A percentile compares a stretch with the other conserved stretches of the same genome.
Evolutionary conservation across 257 asterid species (phyloP).

Genomic region (Craterostigma plantagineum): DNA sequence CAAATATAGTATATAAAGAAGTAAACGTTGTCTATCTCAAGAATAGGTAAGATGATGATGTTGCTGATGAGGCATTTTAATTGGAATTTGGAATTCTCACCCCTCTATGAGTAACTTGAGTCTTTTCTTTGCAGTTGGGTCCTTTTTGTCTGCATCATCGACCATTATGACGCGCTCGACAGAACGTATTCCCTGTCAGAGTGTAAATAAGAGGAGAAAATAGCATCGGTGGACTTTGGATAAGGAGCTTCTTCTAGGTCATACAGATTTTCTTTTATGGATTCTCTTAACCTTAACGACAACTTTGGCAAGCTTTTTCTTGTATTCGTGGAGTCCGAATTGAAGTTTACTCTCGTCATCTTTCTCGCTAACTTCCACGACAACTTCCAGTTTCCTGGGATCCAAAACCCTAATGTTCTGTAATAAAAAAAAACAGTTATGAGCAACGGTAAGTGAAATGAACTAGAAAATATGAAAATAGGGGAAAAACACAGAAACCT

Average conservation of each 20-base stretch:
- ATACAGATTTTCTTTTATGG: constrained; percentile 9
- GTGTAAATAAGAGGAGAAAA: too few species aligned
- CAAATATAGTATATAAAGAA: background rate
- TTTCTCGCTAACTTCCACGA: too few species aligned
- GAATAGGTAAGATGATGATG: too few species aligned
- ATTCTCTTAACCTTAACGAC: constrained; percentile 89
- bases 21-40: too few species aligned
- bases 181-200: constrained; percentile 58
- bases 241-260: constrained; percentile 6
- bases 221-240: background rate
- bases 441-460: background rate
- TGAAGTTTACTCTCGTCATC: constrained; percentile 39
- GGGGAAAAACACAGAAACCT: constrained; percentile 11
- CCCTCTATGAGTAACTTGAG: constrained; percentile 80
- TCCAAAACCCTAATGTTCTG: constrained; percentile 50
- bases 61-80: background rate
- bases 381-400: constrained; percentile 40
- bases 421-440: constrained; percentile 10
- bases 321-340: constrained; percentile 46
- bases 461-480: background rate
- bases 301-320: constrained; percentile 49
- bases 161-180: constrained; percentile 67
- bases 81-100: constrained; percentile 21
- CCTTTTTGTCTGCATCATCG: constrained; percentile 25
- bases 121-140: constrained; percentile 16